Conservation (phyloP, 192 early-diverging fungal species). For the Gryganskiella cystojenkinii region DNA sequence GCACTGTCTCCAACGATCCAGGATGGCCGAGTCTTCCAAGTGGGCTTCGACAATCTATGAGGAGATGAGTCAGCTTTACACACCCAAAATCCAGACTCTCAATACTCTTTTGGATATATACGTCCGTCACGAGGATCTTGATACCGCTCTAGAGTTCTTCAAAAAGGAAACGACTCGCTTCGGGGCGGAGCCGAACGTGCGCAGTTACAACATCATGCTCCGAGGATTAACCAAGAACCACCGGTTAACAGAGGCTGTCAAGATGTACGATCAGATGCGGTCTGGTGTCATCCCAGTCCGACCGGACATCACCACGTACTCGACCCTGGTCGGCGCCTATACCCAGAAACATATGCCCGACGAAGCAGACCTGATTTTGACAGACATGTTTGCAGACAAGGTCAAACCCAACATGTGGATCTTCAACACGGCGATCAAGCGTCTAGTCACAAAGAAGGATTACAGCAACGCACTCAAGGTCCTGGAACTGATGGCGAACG, state of each 20-base stretch:
- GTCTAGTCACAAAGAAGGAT: conserved; percentile 27
- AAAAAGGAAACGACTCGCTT: background rate
- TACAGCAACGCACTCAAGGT: conserved; percentile 16
- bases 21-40: conserved; percentile 1
- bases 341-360: conserved; percentile 11
- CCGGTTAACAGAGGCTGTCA: conserved; percentile 5
- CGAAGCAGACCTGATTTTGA: conserved; percentile 24
- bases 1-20: conserved; percentile 19
- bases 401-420: conserved; percentile 47
- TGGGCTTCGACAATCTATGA: conserved; percentile 32
- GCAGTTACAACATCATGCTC: conserved; percentile 48
- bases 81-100: conserved; percentile 8
- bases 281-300: background rate
- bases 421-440: conserved; percentile 38
- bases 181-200: background rate
- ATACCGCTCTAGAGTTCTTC: conserved; percentile 26
- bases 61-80: conserved; percentile 25
- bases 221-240: conserved; percentile 13
- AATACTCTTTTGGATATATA: conserved; percentile 36
- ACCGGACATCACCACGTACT: conserved; percentile 35
- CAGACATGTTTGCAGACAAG: conserved; percentile 32
- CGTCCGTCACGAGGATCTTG: conserved; percentile 23
- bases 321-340: conserved; percentile 38
- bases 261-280: conserved; percentile 36
- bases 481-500: conserved; percentile 24